Evolutionary conservation across 768 basidiomycete species (phyloP), one percentile per base, ranked within the genome.

Genomic region (Tricholoma bakamatsutake): DNA sequence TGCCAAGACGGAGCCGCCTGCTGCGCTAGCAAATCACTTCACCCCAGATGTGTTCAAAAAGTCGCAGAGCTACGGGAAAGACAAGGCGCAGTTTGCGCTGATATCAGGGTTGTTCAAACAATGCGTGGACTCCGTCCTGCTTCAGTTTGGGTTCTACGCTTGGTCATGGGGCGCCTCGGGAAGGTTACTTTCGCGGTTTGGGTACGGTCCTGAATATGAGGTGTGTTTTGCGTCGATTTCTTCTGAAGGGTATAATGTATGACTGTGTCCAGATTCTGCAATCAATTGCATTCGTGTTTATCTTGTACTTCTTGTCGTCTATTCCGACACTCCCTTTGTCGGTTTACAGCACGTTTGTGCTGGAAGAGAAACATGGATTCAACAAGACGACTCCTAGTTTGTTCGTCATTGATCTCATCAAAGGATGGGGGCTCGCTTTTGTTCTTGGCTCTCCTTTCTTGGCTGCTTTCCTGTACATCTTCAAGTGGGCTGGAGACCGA

Each of bases 291-390:
- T 96, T 93, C 67, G 78, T 84, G 3, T 81, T 80, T 52, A 65
- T 88, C 40, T 71, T 96, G 42, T 84, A 81, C 63, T 67, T 88
- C 55, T 53, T 84, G 39, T 87, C 87, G 2, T 79, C 84, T 0
- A 67, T 90, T 28, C 84, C 92, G 2, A 74, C 80, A 7, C 74
- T 94, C 10, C 93, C 96, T 17, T 73, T 93, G 40, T 83, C 81
- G 31, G 75, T 87, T 21, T 98, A 97, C 73, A 80, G 84, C 57
- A 97, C 93, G 3, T 99, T 99, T 66, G 88, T 94, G 5, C 77
- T 98, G 37, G 97, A 98, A 71, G 88, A 96, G 67, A 88, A 87
- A 60, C 93, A 97, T 60, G 95, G 95, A 0, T 98, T 98, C 79
- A 99, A 98, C 80, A 97, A 98, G 73, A 94, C 85, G 5, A 91